Conservation (phyloP, 148 eudicot genomes). For the Persicaria maculosa region DNA sequence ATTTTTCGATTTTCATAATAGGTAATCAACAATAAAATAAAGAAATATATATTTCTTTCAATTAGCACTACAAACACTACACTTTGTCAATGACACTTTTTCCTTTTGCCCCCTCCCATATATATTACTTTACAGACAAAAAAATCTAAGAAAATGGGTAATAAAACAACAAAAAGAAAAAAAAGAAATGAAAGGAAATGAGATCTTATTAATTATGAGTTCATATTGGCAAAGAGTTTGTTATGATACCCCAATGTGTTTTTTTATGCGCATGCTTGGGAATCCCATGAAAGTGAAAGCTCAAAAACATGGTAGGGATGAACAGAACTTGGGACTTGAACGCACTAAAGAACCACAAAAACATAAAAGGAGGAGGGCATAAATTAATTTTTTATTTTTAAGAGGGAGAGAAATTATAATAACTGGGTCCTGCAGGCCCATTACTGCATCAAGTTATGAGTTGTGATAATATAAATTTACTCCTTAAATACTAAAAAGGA, state of each 20-base stretch:
- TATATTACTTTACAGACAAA: neutral
- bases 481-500: neutral
- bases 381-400: neutral
- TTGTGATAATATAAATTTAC: slow-evolving; percentile 7
- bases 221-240: slow-evolving; percentile 17
- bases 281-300: slow-evolving; percentile 58
- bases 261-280: slow-evolving; percentile 61
- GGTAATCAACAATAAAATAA: neutral
- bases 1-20: neutral
- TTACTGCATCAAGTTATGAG: slow-evolving; percentile 16
- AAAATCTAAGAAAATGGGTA: slow-evolving; percentile 10
- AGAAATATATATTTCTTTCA: no score
- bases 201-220: slow-evolving; percentile 21
- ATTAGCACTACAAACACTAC: no score
- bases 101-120: neutral
- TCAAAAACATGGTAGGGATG: slow-evolving; percentile 1
- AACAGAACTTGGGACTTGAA: slow-evolving; percentile 42
- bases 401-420: neutral
- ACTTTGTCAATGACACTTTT: neutral
- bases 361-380: neutral
- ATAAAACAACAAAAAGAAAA: neutral
- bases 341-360: slow-evolving; percentile 14
- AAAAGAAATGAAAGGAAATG: slow-evolving; percentile 12
- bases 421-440: slow-evolving; percentile 20
- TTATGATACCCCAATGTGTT: neutral